Conservation (phyloP, 139 green algal genomes). For the Nannochloris sp. region DNA sequence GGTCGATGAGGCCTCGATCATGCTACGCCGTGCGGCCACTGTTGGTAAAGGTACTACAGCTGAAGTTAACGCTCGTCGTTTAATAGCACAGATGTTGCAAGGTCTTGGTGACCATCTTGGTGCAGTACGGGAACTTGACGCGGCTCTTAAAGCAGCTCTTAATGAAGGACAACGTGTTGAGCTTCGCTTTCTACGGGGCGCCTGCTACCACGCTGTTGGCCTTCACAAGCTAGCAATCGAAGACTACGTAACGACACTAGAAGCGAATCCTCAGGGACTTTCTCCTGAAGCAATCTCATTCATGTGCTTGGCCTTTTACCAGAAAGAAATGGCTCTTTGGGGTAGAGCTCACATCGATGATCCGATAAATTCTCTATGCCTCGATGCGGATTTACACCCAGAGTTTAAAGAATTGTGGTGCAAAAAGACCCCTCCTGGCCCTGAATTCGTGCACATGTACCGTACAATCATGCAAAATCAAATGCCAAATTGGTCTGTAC, state of each 20-base stretch:
- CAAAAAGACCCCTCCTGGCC: constrained; percentile 66
- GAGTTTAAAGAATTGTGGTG: constrained; percentile 91
- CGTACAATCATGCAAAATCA: constrained; percentile 37
- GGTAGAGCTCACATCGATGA: constrained; percentile 46
- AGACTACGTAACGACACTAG: constrained; percentile 43
- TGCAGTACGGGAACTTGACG: constrained; percentile 52
- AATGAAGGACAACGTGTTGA: constrained; percentile 33
- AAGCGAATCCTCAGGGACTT: constrained; percentile 7
- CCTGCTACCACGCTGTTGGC: constrained; percentile 52
- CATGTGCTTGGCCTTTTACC: constrained; percentile 70
- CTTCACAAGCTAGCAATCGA: constrained; percentile 31
- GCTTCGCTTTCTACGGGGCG: constrained; percentile 59
- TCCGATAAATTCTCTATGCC: constrained; percentile 42
- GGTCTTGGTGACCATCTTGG: constrained; percentile 48
- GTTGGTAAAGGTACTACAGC: constrained; percentile 20
- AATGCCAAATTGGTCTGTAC: constrained; percentile 15
- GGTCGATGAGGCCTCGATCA: constrained; percentile 52
- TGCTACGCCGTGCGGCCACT: constrained; percentile 33
- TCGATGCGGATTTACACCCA: constrained; percentile 60
- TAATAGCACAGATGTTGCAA: constrained; percentile 64
- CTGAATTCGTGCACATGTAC: constrained; percentile 54
- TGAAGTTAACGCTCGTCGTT: constrained; percentile 21
- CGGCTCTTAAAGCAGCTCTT: constrained; percentile 32
- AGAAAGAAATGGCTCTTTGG: constrained; percentile 65
- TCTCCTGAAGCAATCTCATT: constrained; percentile 38